phyloP scores from a whole-genome alignment of 2,329 filamentous ascomycete species.

The Bipolaris sorokiniana region DNA sequence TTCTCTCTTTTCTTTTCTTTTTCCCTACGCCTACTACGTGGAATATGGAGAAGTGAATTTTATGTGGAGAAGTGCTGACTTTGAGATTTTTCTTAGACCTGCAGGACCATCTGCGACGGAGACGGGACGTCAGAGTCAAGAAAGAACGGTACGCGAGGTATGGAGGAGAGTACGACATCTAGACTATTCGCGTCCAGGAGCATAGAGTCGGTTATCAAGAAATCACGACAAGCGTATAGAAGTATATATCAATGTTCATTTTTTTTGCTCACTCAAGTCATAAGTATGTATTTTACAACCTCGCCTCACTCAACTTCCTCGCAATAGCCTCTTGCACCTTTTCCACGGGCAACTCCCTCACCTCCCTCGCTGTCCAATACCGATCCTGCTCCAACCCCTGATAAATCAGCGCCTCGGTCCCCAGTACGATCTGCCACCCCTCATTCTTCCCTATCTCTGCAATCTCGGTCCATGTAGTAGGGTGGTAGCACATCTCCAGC shows the following conservation, averaged over 20 bases:
- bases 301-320: slow-evolving; percentile 36
- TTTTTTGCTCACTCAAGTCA: background rate
- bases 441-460: slow-evolving; percentile 64
- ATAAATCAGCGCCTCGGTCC: slow-evolving; percentile 78
- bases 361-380: slow-evolving; percentile 68
- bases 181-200: slow-evolving; percentile 71
- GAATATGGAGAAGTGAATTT: background rate
- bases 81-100: slow-evolving; percentile 54
- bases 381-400: slow-evolving; percentile 72
- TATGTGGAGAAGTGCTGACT: background rate
- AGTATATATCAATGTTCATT: background rate
- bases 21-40: background rate
- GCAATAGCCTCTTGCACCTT: slow-evolving; percentile 63
- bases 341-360: slow-evolving; percentile 65
- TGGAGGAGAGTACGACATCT: slow-evolving; percentile 72
- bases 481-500: slow-evolving; percentile 86
- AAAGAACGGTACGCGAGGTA: slow-evolving; percentile 72
- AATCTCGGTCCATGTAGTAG: slow-evolving; percentile 68
- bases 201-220: slow-evolving; percentile 14
- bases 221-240: background rate
- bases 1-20: background rate
- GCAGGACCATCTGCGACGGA: slow-evolving; percentile 67
- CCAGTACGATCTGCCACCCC: slow-evolving; percentile 76
- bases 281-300: slow-evolving; percentile 19
- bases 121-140: slow-evolving; percentile 70